Base-by-base conservation (phyloP, 148 eudicot genomes). In the Suaeda aralocaspica region DNA sequence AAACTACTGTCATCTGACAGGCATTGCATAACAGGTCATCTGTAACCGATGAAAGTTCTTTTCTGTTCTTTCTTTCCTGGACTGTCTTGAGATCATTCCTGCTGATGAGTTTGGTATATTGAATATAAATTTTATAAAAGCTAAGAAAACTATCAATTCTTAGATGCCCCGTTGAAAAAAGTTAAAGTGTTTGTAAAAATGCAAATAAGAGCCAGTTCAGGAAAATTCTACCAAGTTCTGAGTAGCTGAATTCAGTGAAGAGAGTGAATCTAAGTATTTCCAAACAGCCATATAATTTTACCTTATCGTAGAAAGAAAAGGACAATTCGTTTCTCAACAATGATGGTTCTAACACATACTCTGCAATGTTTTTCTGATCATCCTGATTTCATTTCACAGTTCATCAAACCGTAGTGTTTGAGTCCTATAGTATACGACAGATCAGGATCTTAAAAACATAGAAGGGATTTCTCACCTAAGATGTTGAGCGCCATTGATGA, bases 1-100 rank as follows among this genome's bases (percentile, higher is more conserved):
- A 92, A 70, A 79, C 79, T 25, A 89, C 92, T 59, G 82, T 74
- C 87, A 86, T 74, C 84, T 89, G 86, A 81, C 96, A 92, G 34
- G 85, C 84, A 59, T 79, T 69, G 79, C 97, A 92, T 4, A 76
- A 45, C 36, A 73, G 45, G 44, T 56, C 72, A 24, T 76, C 81
- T 13, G 61, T 72, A 42, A 59, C 78, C 26, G 79, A 67, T 34
- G 29, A 56, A 73, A 71, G 67, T 51, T 72, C 52, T 59, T 74
- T 70, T 64, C 71, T 79, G 62, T 60, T 56, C 51, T 73, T 80
- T 72, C 68, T 79, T 28, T 79, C 84, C 64, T 81, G 82, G 10
- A 85, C 89, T 63, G 79, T 85, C 72, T 79, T 74, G 67, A 87
- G 75, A 55, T 76, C 59, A n/a, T 76, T 73, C 66, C 92, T 88